Percentiles rank a stretch among this genome's conserved stretches.
phyloP scores from a whole-genome alignment of 1,139 yeast genomes.

The Taiozyma sp. region DNA sequence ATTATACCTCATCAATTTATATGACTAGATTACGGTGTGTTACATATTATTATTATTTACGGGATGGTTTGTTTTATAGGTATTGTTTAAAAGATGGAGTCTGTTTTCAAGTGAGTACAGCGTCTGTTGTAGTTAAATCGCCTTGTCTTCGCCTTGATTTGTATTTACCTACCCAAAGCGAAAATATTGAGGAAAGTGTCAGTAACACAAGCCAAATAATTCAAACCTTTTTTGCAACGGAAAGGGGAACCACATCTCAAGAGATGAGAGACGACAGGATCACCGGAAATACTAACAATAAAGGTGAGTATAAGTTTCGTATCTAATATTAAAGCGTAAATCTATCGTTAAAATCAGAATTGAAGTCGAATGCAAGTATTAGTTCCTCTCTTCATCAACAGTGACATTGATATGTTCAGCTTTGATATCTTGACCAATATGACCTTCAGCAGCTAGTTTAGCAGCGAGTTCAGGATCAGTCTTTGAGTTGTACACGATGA shows the following conservation, averaged over 20 bases:
- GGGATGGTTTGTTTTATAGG: not conserved
- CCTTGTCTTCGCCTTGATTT: not conserved
- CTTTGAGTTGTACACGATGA: constrained; percentile 35
- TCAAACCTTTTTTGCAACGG: too few species aligned
- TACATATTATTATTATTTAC: not conserved
- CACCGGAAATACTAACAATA: too few species aligned
- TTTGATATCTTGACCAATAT: not conserved
- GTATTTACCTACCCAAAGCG: too few species aligned
- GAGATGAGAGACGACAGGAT: too few species aligned
- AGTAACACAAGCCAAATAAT: too few species aligned
- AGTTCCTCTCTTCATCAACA: not conserved
- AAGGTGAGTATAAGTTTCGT: too few species aligned
- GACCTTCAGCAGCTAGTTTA: not conserved
- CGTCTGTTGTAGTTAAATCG: not conserved
- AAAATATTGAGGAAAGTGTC: too few species aligned
- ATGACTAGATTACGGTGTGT: not conserved
- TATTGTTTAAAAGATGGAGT: not conserved
- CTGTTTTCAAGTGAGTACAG: not conserved
- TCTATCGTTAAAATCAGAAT: not conserved
- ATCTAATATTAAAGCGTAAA: too few species aligned
- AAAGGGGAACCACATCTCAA: too few species aligned
- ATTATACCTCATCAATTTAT: constrained; percentile 4
- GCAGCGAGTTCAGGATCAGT: not conserved
- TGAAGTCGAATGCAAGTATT: not conserved
- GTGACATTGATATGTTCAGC: not conserved